Evolutionary conservation across 1,284 basidiomycete species (phyloP).

Genomic region (Chalciporus sp.): DNA sequence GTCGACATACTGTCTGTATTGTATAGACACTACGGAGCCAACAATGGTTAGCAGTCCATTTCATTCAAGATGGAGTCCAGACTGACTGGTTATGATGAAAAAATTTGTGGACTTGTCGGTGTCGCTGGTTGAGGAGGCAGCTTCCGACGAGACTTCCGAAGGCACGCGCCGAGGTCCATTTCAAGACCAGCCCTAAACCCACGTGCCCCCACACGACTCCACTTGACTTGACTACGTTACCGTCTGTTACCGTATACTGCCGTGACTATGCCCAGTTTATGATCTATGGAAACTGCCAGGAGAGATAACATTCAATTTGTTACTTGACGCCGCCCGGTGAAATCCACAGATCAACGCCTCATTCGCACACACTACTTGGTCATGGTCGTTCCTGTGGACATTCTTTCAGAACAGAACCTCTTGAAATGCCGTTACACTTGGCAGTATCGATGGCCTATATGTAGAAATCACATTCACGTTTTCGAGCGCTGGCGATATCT

Average conservation of each 20-base stretch:
- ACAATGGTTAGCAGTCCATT: not conserved
- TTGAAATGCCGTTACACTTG: slow-evolving; percentile 21
- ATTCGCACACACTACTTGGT: not conserved
- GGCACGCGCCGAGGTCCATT: not conserved
- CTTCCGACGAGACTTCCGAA: slow-evolving; percentile 1
- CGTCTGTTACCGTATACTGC: no score
- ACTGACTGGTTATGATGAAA: slow-evolving; percentile 23
- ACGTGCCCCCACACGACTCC: slow-evolving; percentile 12
- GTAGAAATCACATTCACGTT: not conserved
- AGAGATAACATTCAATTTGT: slow-evolving; percentile 1
- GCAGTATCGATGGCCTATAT: not conserved
- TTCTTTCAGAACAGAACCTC: not conserved
- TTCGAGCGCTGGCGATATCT: not conserved
- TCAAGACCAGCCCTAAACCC: slow-evolving; percentile 31
- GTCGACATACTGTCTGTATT: slow-evolving; percentile 64
- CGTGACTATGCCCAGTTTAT: no score
- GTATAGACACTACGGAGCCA: slow-evolving; percentile 55
- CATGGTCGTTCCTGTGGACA: slow-evolving; percentile 31
- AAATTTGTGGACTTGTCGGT: not conserved
- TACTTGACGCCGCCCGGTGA: slow-evolving; percentile 15
- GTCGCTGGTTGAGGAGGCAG: slow-evolving; percentile 8
- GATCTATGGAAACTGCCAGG: no score
- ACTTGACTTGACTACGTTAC: no score
- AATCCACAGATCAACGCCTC: not conserved
- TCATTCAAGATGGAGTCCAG: not conserved